Evolutionary conservation across 1,284 basidiomycete species (phyloP).

Genomic region (Pulveroboletus sp.): DNA sequence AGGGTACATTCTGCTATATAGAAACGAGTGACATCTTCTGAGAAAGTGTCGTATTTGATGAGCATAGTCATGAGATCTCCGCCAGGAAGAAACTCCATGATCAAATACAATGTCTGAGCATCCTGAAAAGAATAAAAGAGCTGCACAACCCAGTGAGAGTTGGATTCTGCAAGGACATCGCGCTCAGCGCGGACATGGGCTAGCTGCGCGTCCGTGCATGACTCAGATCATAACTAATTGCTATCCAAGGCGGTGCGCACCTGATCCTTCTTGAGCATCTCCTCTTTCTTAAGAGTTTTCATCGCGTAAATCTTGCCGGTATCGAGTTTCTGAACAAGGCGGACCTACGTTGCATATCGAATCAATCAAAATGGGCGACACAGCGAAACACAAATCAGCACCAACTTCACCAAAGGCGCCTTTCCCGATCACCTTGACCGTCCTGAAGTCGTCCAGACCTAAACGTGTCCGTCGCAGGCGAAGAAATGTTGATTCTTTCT

Average conservation of each 20-base stretch:
- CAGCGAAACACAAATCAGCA: background rate
- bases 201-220: conserved; percentile 53
- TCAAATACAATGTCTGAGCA: conserved; percentile 88
- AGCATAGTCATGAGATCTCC: conserved; percentile 99
- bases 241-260: conserved; percentile 38
- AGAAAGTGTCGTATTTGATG: conserved; percentile 99
- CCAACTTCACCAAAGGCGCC: conserved; percentile 89
- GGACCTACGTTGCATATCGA: conserved; percentile 64
- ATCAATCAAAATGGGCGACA: conserved; percentile 56
- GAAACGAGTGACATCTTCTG: conserved; percentile 96
- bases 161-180: conserved; percentile 95
- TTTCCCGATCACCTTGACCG: conserved; percentile 94
- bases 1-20: conserved; percentile 96
- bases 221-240: conserved; percentile 26
- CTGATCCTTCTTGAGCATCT: conserved; percentile 99
- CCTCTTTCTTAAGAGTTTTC: conserved; percentile 97
- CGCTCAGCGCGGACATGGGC: conserved; percentile 84
- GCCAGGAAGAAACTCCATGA: conserved; percentile 99
- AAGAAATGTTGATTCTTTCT: conserved; percentile 82
- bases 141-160: conserved; percentile 97
- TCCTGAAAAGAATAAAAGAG: conserved; percentile 99
- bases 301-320: conserved; percentile 99
- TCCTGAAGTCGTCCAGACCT: conserved; percentile 86
- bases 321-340: conserved; percentile 94
- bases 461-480: conserved; percentile 78